Evolutionary conservation across 2,329 filamentous ascomycete genomes (phyloP).

Genomic region (Coniosporium tulheliwenetii): DNA sequence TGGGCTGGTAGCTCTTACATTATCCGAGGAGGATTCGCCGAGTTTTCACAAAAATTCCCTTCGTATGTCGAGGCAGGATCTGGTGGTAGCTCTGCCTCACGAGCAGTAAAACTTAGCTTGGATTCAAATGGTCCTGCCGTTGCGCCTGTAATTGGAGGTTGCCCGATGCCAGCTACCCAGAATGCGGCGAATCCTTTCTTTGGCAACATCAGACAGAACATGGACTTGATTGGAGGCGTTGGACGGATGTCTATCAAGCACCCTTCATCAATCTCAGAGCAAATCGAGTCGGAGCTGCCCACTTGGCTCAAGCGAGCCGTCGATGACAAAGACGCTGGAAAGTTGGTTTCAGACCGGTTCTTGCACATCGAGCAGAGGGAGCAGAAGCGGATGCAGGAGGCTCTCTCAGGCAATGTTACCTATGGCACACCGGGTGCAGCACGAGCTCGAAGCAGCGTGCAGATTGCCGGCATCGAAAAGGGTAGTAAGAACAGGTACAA

Average conservation of each 20-base stretch:
- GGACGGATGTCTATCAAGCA: slow-evolving; percentile 56
- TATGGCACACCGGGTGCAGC: slow-evolving; percentile 32
- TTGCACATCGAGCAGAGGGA: slow-evolving; percentile 71
- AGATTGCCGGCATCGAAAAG: slow-evolving; percentile 85
- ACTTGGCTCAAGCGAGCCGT: slow-evolving; percentile 61
- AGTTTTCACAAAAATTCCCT: slow-evolving; percentile 54
- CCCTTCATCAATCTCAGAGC: slow-evolving; percentile 34
- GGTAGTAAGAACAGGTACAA: slow-evolving; percentile 95
- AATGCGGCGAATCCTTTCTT: slow-evolving; percentile 79
- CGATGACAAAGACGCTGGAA: slow-evolving; percentile 55
- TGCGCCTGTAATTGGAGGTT: slow-evolving; percentile 76
- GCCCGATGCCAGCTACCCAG: slow-evolving; percentile 56
- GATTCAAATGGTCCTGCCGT: slow-evolving; percentile 36
- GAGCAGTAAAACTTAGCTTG: slow-evolving; percentile 15
- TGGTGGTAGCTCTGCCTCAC: not conserved
- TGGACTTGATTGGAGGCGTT: slow-evolving; percentile 85
- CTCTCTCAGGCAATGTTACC: slow-evolving; percentile 44
- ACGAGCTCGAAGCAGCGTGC: slow-evolving; percentile 31
- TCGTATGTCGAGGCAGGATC: slow-evolving; percentile 29
- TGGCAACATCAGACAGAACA: slow-evolving; percentile 88
- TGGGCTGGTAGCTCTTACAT: slow-evolving; percentile 62
- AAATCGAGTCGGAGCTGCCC: slow-evolving; percentile 43
- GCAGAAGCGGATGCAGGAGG: slow-evolving; percentile 83
- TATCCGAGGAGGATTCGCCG: slow-evolving; percentile 65
- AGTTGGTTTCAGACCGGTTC: slow-evolving; percentile 68